phyloP scores from a whole-genome alignment of 2,329 filamentous ascomycete species.

The Ceratocystis eucalypticola region DNA sequence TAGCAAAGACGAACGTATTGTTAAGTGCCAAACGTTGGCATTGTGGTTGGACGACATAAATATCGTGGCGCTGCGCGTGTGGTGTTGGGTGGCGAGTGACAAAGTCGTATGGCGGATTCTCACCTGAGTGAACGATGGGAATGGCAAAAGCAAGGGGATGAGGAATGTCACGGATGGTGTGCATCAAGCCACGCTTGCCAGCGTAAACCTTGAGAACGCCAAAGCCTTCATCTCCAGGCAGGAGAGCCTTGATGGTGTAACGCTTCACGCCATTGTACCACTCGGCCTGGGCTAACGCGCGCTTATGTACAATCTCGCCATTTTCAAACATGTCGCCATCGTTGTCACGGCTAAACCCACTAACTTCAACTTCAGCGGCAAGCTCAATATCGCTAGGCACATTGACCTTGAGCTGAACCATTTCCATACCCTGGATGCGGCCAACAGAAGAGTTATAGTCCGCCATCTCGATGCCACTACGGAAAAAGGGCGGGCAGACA shows the following conservation, averaged over 20 bases:
- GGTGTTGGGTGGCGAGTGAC: constrained; percentile 86
- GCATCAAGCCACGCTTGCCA: constrained; percentile 89
- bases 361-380: constrained; percentile 80
- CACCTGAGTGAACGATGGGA: constrained; percentile 79
- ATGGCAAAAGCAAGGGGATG: constrained; percentile 80
- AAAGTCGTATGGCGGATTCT: constrained; percentile 91
- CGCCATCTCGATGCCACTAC: constrained; percentile 61
- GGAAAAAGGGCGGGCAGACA: constrained; percentile 79
- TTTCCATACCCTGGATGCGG: constrained; percentile 80
- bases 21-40: constrained; percentile 78
- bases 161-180: constrained; percentile 90
- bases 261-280: constrained; percentile 81
- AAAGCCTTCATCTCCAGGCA: constrained; percentile 83
- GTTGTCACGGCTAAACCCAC: constrained; percentile 62
- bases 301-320: constrained; percentile 72
- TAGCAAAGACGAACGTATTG: constrained; percentile 94
- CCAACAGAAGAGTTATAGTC: constrained; percentile 83
- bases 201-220: constrained; percentile 85
- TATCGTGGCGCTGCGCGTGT: constrained; percentile 91
- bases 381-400: constrained; percentile 85
- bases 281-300: constrained; percentile 77
- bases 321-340: constrained; percentile 93
- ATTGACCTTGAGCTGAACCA: constrained; percentile 77
- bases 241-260: constrained; percentile 81
- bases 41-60: constrained; percentile 94